Evolutionary conservation across 2,329 filamentous ascomycete genomes (phyloP), one percentile per base, ranked within the genome.

Genomic region (Cephalotrichum gorgonifer): DNA sequence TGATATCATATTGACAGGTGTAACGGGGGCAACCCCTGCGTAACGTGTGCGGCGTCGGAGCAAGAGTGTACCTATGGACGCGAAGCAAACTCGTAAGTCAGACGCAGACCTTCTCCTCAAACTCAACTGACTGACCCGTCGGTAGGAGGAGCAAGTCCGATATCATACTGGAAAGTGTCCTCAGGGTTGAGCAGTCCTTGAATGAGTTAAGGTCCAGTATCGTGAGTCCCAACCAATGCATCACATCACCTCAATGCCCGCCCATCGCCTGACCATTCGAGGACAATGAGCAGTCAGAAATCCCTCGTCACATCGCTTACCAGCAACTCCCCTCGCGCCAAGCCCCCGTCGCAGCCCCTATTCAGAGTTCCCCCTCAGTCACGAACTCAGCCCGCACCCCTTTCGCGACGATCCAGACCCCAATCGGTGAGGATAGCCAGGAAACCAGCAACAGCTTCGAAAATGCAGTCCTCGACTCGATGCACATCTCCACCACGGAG

Each of bases 401-500:
- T 11, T 54, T 51, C 9, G 57, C 56, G 2, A 54, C 56, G n/a
- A 45, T 17, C 14, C 51, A 51, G 31, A 55, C 55, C 15, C 54
- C 55, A 25, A 41, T 56, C 26, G 53, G 49, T 30, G 58, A 62
- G 48, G 48, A 50, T 4, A 54, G 57, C 39, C 50, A 49, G 42
- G 47, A 52, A 6, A 55, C 50, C 39, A 50, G 31, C 26, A 57
- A 53, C 52, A 62, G 56, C 51, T 61, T 68, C 30, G 68, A 71
- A 51, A 76, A 75, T 50, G 72, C 73, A 0, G 67, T 72, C 2
- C 58, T 76, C 5, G 70, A 73, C 9, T 70, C 69, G 1, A 69
- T 73, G 62, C 73, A 75, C 55, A 73, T 69, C 0, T 74, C 71
- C 0, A 70, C 71, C 1, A 75, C 72, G 0, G 72, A 75, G 54